A percentile compares a stretch with the other conserved stretches of the same genome.
Conservation (phyloP, 2,329 filamentous ascomycete species). For the Venturiaceae sp. region DNA sequence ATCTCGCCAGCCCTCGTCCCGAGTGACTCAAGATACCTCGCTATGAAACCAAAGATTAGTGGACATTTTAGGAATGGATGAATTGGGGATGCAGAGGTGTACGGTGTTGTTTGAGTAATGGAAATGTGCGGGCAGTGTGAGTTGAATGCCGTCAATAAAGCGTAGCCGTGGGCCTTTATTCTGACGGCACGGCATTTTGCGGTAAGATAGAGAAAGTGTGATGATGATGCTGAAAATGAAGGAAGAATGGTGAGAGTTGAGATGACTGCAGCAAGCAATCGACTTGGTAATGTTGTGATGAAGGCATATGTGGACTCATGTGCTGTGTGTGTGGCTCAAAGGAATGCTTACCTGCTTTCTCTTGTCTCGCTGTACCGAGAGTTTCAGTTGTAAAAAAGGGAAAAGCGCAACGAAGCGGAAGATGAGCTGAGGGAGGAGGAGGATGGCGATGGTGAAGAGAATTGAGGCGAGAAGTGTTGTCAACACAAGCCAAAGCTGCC, state of each 20-base stretch:
- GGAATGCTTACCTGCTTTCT: too few species aligned
- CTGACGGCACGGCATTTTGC: not conserved
- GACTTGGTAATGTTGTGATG: not conserved
- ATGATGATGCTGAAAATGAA: not conserved
- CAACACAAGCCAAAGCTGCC: not conserved
- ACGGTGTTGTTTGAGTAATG: not conserved
- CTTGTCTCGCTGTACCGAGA: too few species aligned
- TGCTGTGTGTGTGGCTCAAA: too few species aligned
- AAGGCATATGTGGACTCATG: too few species aligned
- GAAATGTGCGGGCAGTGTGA: not conserved
- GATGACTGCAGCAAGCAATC: not conserved
- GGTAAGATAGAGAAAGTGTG: not conserved
- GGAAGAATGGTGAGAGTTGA: not conserved
- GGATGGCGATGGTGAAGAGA: not conserved
- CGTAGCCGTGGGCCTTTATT: too few species aligned
- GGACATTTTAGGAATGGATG: not conserved
- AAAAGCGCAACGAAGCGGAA: too few species aligned
- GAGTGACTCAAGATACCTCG: not conserved
- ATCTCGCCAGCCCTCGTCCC: not conserved
- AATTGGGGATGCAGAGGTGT: not conserved
- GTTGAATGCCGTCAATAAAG: too few species aligned
- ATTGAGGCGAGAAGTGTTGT: not conserved
- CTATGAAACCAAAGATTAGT: not conserved
- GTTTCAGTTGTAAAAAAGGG: too few species aligned
- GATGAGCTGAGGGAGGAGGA: too few species aligned